Percentiles rank a stretch among this genome's conserved stretches.
Evolutionary conservation across 257 asterid species (phyloP).

Genomic region (Fraxinus pennsylvanica): DNA sequence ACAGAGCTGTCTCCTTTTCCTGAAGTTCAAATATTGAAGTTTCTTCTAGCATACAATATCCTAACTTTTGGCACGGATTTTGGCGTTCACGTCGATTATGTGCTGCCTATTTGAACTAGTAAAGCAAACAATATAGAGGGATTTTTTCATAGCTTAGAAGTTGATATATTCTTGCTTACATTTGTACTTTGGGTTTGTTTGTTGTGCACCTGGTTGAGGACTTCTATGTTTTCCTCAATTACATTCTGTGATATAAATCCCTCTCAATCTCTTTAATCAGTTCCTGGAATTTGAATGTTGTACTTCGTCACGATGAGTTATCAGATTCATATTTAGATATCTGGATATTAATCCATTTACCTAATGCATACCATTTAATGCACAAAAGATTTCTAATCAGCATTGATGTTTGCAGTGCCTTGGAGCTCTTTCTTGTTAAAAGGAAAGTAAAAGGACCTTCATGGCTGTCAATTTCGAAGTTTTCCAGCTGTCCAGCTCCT

Average conservation of each 20-base stretch:
- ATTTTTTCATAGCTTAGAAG: not conserved
- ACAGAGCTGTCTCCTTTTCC: slow-evolving; percentile 18
- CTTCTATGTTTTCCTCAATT: not conserved
- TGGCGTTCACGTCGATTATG: slow-evolving; percentile 7
- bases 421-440: slow-evolving; percentile 83
- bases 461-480: slow-evolving; percentile 81
- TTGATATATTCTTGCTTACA: not conserved
- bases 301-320: slow-evolving; percentile 22
- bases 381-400: slow-evolving; percentile 20
- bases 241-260: slow-evolving; percentile 16
- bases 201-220: slow-evolving; percentile 26
- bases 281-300: slow-evolving; percentile 12
- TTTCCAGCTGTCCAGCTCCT: slow-evolving; percentile 63
- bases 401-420: slow-evolving; percentile 57
- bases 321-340: slow-evolving; percentile 17
- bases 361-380: slow-evolving; percentile 12
- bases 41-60: slow-evolving; percentile 1
- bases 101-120: slow-evolving; percentile 14
- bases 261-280: slow-evolving; percentile 9
- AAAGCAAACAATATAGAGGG: slow-evolving; percentile 5
- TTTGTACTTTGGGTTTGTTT: slow-evolving; percentile 2
- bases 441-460: slow-evolving; percentile 93
- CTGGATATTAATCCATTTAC: slow-evolving; percentile 1
- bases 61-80: slow-evolving; percentile 4
- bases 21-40: slow-evolving; percentile 20